Percentiles rank a stretch among this genome's conserved stretches.
phyloP scores from a whole-genome alignment of 2,329 filamentous ascomycete species.

The Pseudocercospora vitis region DNA sequence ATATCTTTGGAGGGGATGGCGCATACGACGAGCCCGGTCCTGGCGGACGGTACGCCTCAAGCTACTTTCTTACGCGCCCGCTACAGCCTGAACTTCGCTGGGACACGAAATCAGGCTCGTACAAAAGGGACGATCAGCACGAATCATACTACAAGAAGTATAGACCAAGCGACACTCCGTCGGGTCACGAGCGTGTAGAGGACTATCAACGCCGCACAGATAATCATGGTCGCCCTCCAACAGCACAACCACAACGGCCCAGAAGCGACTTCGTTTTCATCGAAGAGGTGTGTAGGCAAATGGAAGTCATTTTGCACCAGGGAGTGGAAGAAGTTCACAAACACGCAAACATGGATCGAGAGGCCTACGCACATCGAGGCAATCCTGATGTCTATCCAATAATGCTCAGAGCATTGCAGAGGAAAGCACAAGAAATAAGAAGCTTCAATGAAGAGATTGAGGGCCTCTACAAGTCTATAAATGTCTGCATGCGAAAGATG shows the following conservation, averaged over 20 bases:
- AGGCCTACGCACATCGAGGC: conserved; percentile 15
- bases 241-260: neutral
- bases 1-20: conserved; percentile 38
- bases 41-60: neutral
- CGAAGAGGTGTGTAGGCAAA: conserved; percentile 18
- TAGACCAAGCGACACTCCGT: neutral
- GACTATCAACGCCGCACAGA: neutral
- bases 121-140: neutral
- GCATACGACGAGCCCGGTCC: conserved; percentile 8
- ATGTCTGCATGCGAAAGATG: conserved; percentile 16
- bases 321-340: conserved; percentile 17
- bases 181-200: neutral
- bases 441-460: conserved; percentile 13
- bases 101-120: conserved; percentile 8
- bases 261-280: conserved; percentile 22
- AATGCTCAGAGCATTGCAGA: conserved; percentile 14
- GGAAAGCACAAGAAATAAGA: conserved; percentile 17
- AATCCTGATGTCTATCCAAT: conserved; percentile 19
- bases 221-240: neutral
- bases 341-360: conserved; percentile 16
- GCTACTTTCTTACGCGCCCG: conserved; percentile 4
- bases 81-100: conserved; percentile 9
- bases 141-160: neutral
- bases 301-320: conserved; percentile 13
- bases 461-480: conserved; percentile 14